These are phyloP conservation scores for Pythium sp. DNA, from an alignment of 352 stramenopile genomes.

Conservation along the genomic window DNA sequence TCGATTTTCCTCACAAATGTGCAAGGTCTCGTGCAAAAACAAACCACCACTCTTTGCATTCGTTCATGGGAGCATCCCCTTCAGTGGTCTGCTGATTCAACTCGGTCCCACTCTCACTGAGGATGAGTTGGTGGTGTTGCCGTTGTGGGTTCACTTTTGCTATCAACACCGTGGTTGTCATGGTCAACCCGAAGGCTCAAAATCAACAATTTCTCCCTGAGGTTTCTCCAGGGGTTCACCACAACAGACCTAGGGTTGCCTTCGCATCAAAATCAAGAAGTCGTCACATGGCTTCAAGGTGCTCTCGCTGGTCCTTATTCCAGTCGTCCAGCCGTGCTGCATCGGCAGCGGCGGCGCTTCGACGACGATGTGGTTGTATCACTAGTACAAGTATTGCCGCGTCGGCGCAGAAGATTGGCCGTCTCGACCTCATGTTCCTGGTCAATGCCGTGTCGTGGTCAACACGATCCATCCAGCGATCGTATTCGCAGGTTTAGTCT, in stretches of 20 bases:
- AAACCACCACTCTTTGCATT: background rate
- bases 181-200: background rate
- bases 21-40: background rate
- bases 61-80: background rate
- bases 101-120: background rate
- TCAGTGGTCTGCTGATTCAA: background rate
- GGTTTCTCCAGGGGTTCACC: background rate
- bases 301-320: too few relatives aligned
- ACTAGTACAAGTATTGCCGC: background rate
- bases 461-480: too few relatives aligned
- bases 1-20: background rate
- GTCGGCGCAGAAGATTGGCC: too few relatives aligned
- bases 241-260: background rate
- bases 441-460: too few relatives aligned
- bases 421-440: too few relatives aligned
- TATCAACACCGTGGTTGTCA: background rate
- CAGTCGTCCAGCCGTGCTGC: too few relatives aligned
- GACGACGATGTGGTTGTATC: background rate
- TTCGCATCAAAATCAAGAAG: background rate
- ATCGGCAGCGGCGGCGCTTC: background rate
- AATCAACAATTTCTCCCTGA: background rate
- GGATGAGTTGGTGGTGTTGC: background rate
- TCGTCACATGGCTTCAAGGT: background rate
- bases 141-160: background rate
- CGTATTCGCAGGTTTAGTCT: too few relatives aligned